phyloP scores from a whole-genome alignment of 2,329 filamentous ascomycete species.

The Cordyceps pruinosa region DNA sequence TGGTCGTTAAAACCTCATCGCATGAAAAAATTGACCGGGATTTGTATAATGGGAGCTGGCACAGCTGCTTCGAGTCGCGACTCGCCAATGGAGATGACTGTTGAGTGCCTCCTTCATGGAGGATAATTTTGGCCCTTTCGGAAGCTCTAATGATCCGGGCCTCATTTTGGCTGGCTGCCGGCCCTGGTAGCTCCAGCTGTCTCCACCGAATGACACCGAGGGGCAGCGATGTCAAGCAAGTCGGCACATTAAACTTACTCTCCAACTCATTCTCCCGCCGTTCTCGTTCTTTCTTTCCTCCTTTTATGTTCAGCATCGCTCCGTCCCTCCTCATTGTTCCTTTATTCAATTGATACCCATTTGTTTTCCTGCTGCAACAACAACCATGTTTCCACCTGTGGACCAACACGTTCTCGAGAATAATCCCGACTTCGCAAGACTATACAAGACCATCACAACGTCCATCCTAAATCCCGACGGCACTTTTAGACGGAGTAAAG shows the following conservation, averaged over 20 bases:
- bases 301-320: neutral
- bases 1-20: neutral
- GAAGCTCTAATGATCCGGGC: conserved; percentile 13
- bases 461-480: conserved; percentile 50
- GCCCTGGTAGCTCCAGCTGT: neutral
- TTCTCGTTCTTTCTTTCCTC: neutral
- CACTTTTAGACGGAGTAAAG: conserved; percentile 47
- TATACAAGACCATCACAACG: conserved; percentile 46
- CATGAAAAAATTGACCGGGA: neutral
- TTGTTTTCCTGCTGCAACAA: neutral
- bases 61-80: neutral
- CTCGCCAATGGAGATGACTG: neutral
- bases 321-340: neutral
- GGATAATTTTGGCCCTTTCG: conserved; percentile 10
- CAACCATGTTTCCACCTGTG: conserved; percentile 50
- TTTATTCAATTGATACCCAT: neutral
- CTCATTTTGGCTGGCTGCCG: neutral
- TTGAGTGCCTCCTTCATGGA: neutral
- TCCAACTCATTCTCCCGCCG: neutral
- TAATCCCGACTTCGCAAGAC: conserved; percentile 54
- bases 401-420: conserved; percentile 46
- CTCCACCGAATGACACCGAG: neutral
- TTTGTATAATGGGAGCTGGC: neutral
- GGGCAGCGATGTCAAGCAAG: too few relatives aligned
- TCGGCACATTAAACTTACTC: too few relatives aligned